A percentile compares a stretch with the other conserved stretches of the same genome.
These are phyloP conservation scores for Cocos nucifera DNA, from an alignment of 176 grass and related monocot genomes.

Conservation along the genomic window DNA sequence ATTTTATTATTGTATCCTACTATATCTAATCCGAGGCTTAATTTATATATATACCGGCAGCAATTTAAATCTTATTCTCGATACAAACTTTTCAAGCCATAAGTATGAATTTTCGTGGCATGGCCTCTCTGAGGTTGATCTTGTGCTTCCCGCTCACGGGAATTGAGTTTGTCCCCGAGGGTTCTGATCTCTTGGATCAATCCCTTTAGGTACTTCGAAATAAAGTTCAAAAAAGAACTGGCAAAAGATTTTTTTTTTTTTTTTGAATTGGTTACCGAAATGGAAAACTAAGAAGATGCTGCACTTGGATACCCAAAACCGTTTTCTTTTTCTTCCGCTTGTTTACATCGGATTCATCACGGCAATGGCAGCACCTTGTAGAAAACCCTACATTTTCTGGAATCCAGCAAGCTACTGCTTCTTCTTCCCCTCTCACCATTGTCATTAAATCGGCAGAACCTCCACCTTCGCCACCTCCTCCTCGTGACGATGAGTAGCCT, in stretches of 20 bases:
- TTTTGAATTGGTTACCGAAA: no score
- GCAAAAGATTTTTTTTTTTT: no score
- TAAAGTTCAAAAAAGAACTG: no score
- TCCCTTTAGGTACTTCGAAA: slow-evolving; percentile 37
- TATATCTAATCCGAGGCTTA: no score
- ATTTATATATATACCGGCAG: no score
- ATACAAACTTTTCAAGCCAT: slow-evolving; percentile 36
- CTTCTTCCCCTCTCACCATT: slow-evolving; percentile 41
- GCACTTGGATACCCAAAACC: background rate
- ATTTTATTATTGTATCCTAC: no score
- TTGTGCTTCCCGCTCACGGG: slow-evolving; percentile 60
- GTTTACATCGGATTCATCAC: slow-evolving; percentile 35
- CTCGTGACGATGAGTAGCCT: slow-evolving; percentile 33
- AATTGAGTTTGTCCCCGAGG: slow-evolving; percentile 91
- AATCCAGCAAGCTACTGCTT: slow-evolving; percentile 35
- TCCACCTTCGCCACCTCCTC: slow-evolving; percentile 3
- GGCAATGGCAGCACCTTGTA: slow-evolving; percentile 18
- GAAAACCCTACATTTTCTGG: background rate
- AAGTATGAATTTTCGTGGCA: slow-evolving; percentile 97
- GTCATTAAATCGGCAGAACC: slow-evolving; percentile 36
- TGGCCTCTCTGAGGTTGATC: slow-evolving; percentile 72
- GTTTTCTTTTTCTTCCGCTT: background rate
- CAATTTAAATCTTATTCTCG: no score
- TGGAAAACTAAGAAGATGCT: no score
- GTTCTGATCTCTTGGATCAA: slow-evolving; percentile 67